Percentiles rank a stretch among this genome's conserved stretches.
Evolutionary conservation across 2,329 filamentous ascomycete species (phyloP).

Genomic region (Talaromyces sp.): DNA sequence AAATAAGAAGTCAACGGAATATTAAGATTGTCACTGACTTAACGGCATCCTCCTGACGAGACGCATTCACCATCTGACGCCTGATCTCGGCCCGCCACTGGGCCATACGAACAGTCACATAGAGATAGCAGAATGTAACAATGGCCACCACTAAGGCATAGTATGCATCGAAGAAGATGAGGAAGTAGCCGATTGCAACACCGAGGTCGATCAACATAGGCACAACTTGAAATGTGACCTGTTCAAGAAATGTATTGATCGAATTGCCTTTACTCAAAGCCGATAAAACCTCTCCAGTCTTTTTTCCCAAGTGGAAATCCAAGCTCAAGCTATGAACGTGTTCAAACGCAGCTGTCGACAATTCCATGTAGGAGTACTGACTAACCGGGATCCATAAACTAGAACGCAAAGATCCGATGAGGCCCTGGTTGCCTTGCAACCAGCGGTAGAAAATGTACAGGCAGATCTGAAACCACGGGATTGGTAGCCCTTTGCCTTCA

Average conservation of each 20-base stretch:
- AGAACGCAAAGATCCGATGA: conserved; percentile 77
- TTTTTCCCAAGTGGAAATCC: conserved; percentile 94
- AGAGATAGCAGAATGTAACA: conserved; percentile 93
- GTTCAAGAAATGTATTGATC: conserved; percentile 94
- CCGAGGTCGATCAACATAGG: conserved; percentile 91
- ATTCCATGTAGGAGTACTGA: conserved; percentile 91
- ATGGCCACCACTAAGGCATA: conserved; percentile 87
- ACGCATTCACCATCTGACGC: conserved; percentile 90
- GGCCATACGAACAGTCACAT: conserved; percentile 93
- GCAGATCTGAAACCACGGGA: conserved; percentile 71
- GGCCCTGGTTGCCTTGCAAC: conserved; percentile 82
- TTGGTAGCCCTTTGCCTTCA: conserved; percentile 49
- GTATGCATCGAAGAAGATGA: conserved; percentile 75
- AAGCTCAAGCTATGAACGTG: conserved; percentile 93
- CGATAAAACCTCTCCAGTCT: conserved; percentile 92
- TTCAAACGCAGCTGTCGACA: conserved; percentile 93
- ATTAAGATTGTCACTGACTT: conserved; percentile 55
- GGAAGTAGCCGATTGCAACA: conserved; percentile 79
- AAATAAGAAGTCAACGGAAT: background rate
- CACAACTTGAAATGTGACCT: conserved; percentile 91
- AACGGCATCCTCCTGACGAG: conserved; percentile 91
- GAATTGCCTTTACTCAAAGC: conserved; percentile 93
- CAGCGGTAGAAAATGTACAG: conserved; percentile 75
- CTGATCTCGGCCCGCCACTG: conserved; percentile 88
- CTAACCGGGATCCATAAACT: conserved; percentile 94